Evolutionary conservation across 2,329 filamentous ascomycete genomes (phyloP).

Genomic region (Thelonectria olida): DNA sequence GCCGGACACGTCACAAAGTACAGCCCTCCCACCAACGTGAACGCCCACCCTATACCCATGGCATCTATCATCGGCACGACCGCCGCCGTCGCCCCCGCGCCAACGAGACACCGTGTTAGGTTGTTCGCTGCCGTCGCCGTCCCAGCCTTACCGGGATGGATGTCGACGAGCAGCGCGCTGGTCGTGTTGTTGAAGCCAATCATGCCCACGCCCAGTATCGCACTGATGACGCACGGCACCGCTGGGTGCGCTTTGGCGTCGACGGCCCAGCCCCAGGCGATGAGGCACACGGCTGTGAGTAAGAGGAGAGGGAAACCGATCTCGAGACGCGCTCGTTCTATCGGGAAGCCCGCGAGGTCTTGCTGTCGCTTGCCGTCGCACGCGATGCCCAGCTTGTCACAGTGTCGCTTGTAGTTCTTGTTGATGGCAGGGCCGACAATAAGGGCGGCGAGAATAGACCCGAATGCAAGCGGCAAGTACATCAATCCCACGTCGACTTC

Average conservation of each 20-base stretch:
- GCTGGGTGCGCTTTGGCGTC: slow-evolving; percentile 53
- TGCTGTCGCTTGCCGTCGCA: slow-evolving; percentile 63
- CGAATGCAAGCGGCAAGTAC: slow-evolving; percentile 61
- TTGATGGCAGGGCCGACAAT: slow-evolving; percentile 67
- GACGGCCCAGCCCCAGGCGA: slow-evolving; percentile 63
- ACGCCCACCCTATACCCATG: slow-evolving; percentile 62
- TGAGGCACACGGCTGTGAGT: slow-evolving; percentile 56
- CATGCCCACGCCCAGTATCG: slow-evolving; percentile 57
- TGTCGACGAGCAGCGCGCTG: slow-evolving; percentile 64
- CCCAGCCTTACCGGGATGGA: slow-evolving; percentile 61
- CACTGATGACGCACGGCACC: slow-evolving; percentile 57
- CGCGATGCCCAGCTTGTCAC: slow-evolving; percentile 59
- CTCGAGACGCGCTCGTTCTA: slow-evolving; percentile 61
- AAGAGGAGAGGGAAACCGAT: slow-evolving; percentile 60
- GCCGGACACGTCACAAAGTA: slow-evolving; percentile 52
- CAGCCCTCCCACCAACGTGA: slow-evolving; percentile 56
- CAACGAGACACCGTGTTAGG: slow-evolving; percentile 63
- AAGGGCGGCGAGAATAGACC: slow-evolving; percentile 57
- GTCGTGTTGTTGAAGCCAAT: slow-evolving; percentile 64
- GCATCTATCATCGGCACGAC: slow-evolving; percentile 61
- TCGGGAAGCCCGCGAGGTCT: slow-evolving; percentile 59
- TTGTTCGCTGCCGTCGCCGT: slow-evolving; percentile 67
- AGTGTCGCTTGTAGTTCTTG: slow-evolving; percentile 73
- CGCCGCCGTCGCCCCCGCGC: slow-evolving; percentile 60
- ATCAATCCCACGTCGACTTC: slow-evolving; percentile 64